These are phyloP conservation scores for Yamadazyma membranifaciens DNA, from an alignment of 1,139 yeast species.

Conservation along the genomic window DNA sequence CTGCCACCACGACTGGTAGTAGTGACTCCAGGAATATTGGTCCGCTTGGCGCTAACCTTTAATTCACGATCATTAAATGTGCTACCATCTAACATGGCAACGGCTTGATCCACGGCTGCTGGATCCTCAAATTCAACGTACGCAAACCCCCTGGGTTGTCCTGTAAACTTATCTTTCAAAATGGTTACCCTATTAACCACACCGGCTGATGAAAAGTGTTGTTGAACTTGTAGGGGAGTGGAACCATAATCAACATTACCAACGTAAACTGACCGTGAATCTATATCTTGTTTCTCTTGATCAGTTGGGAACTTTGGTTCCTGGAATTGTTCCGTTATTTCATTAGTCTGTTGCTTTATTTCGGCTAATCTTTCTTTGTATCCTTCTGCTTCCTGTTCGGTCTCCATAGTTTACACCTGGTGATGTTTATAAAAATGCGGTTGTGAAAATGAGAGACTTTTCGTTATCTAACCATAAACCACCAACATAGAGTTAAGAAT, in stretches of 20 bases:
- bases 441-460: too few species aligned
- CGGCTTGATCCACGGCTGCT: conserved; percentile 61
- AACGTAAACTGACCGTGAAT: conserved; percentile 78
- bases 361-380: conserved; percentile 19
- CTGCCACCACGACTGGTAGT: conserved; percentile 22
- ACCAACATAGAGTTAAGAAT: too few species aligned
- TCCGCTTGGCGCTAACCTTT: conserved; percentile 73
- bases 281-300: conserved; percentile 44
- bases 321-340: conserved; percentile 19
- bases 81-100: conserved; percentile 60
- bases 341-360: conserved; percentile 30
- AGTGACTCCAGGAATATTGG: conserved; percentile 71
- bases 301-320: background rate
- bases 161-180: conserved; percentile 65
- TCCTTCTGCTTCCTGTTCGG: conserved; percentile 5
- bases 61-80: conserved; percentile 66
- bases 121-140: conserved; percentile 75
- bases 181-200: conserved; percentile 82
- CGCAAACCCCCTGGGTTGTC: conserved; percentile 84
- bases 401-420: background rate
- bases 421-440: too few species aligned
- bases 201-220: conserved; percentile 74
- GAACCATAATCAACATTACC: conserved; percentile 84
- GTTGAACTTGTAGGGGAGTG: conserved; percentile 79
- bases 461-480: too few species aligned